phyloP scores from a whole-genome alignment of 257 asterid species.

The Knoxia roxburghii region DNA sequence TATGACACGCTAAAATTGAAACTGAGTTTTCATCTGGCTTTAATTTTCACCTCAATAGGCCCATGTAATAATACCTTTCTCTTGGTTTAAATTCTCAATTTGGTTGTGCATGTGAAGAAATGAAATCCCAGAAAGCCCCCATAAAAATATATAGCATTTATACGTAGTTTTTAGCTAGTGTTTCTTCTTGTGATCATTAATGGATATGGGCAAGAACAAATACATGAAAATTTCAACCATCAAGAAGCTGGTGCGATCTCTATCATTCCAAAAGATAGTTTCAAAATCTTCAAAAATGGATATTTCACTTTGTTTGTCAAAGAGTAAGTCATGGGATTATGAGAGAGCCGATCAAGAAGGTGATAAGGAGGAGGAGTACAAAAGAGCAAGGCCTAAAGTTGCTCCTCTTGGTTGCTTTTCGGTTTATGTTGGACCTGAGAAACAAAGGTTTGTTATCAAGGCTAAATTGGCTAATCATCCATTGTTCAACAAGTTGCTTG shows the following conservation, averaged over 20 bases:
- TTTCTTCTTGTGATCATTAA: neutral
- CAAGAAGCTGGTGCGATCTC: slow-evolving; percentile 7
- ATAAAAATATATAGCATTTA: neutral
- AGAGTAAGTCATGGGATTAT: slow-evolving; percentile 27
- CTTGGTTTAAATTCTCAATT: no score
- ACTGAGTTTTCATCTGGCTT: no score
- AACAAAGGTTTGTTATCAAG: slow-evolving; percentile 40
- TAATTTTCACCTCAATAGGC: no score
- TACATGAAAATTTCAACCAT: slow-evolving; percentile 1
- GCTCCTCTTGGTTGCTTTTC: slow-evolving; percentile 51
- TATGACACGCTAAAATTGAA: no score
- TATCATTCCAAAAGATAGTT: slow-evolving; percentile 6
- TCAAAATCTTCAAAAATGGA: neutral
- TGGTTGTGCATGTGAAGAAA: no score
- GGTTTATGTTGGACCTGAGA: slow-evolving; percentile 52
- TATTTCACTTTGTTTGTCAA: neutral
- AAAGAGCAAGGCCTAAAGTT: neutral
- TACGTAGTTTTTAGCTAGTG: no score
- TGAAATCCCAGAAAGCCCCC: neutral
- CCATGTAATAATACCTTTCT: no score
- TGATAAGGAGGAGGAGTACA: neutral
- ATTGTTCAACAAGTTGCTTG: slow-evolving; percentile 49
- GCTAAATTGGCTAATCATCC: slow-evolving; percentile 47
- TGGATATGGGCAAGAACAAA: neutral
- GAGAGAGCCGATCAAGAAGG: neutral